Conservation (phyloP, 1,139 yeast genomes). For the Diutina mesorugosa region DNA sequence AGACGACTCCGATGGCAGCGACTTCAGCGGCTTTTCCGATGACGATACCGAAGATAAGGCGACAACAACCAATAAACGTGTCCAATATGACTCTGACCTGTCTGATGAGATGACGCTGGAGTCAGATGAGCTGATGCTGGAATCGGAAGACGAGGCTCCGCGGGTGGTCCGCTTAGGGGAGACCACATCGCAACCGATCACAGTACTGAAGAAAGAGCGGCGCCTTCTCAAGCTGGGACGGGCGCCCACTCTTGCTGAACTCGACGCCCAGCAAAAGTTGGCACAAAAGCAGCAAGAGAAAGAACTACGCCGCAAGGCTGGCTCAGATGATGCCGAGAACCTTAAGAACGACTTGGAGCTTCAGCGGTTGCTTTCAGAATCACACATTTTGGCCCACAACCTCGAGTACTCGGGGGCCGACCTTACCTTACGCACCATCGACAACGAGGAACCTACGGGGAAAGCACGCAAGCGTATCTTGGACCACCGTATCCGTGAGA, state of each 20-base stretch:
- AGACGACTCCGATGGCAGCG: slow-evolving; percentile 7
- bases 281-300: slow-evolving; percentile 15
- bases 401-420: slow-evolving; percentile 63
- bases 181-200: background rate
- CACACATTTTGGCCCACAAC: slow-evolving; percentile 63
- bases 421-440: slow-evolving; percentile 52
- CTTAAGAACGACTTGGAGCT: slow-evolving; percentile 72
- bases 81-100: background rate
- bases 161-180: slow-evolving; percentile 20
- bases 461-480: slow-evolving; percentile 66
- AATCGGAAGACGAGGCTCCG: slow-evolving; percentile 9
- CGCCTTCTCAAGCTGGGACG: slow-evolving; percentile 25
- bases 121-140: background rate
- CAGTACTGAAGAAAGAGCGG: slow-evolving; percentile 17
- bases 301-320: slow-evolving; percentile 12
- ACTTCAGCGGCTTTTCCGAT: slow-evolving; percentile 10
- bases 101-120: background rate
- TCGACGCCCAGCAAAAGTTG: slow-evolving; percentile 14
- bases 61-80: slow-evolving; percentile 4
- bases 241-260: slow-evolving; percentile 27
- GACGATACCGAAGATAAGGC: slow-evolving; percentile 5
- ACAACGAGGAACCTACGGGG: slow-evolving; percentile 65
- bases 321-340: slow-evolving; percentile 30
- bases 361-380: slow-evolving; percentile 71
- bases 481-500: slow-evolving; percentile 47